Conservation (phyloP, 208 protist species). For the Trypanosomatidae sp. region DNA sequence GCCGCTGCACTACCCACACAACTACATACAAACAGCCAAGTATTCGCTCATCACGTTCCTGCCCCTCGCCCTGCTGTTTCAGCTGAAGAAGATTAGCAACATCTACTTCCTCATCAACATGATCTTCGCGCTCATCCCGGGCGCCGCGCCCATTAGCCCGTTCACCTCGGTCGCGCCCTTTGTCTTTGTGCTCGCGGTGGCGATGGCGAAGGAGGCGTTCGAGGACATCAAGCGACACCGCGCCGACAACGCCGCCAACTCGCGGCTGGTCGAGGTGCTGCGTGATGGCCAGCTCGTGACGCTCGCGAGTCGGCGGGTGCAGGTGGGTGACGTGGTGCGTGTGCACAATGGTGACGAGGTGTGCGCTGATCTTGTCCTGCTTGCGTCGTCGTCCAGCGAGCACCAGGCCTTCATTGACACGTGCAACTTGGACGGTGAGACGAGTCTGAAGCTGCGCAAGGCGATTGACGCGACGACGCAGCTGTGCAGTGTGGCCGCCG, state of each 20-base stretch:
- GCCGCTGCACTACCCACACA: constrained; percentile 53
- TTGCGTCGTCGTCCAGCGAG: constrained; percentile 55
- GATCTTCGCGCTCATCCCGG: constrained; percentile 86
- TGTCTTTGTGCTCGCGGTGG: constrained; percentile 81
- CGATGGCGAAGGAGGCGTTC: constrained; percentile 82
- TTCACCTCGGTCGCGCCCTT: constrained; percentile 83
- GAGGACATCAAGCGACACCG: constrained; percentile 80
- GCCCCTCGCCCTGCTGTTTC: constrained; percentile 86
- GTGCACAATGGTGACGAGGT: constrained; percentile 75
- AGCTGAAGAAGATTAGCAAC: constrained; percentile 90
- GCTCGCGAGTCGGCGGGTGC: constrained; percentile 49
- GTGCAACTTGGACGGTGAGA: constrained; percentile 87
- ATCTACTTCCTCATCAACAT: constrained; percentile 93
- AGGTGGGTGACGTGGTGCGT: constrained; percentile 64
- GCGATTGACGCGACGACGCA: constrained; percentile 48
- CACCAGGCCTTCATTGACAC: constrained; percentile 88
- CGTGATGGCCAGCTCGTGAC: constrained; percentile 22
- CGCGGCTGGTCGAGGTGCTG: constrained; percentile 35
- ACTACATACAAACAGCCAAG: constrained; percentile 89
- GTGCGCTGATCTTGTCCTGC: constrained; percentile 77
- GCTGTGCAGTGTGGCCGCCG: constrained; percentile 19
- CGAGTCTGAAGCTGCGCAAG: constrained; percentile 70
- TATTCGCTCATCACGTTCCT: constrained; percentile 90
- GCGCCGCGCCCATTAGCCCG: constrained; percentile 82
- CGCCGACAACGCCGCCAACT: constrained; percentile 73